A percentile compares a stretch with the other conserved stretches of the same genome.
These are phyloP conservation scores for Penicillium canescens DNA, from an alignment of 495 filamentous ascomycete species.

Conservation along the genomic window DNA sequence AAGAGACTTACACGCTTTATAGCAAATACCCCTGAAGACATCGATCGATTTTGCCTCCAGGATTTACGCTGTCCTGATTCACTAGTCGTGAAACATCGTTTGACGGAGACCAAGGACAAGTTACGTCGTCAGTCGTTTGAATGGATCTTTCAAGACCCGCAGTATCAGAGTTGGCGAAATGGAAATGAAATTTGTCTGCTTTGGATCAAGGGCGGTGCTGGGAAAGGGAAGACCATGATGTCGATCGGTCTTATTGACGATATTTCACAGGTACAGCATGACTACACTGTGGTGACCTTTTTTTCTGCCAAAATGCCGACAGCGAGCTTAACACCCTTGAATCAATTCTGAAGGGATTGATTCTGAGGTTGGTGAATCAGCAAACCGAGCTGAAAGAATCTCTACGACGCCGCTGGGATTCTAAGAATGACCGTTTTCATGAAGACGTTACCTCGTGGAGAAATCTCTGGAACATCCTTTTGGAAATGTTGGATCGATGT, in stretches of 20 bases:
- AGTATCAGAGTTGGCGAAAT: conserved; percentile 34
- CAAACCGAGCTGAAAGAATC: conserved; percentile 15
- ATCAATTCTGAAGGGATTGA: too few species aligned
- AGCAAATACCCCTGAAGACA: too few species aligned
- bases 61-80: conserved; percentile 16
- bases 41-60: conserved; percentile 2
- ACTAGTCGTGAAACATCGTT: conserved; percentile 33
- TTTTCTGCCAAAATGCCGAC: conserved; percentile 47
- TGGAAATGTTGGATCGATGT: conserved; percentile 24
- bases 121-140: conserved; percentile 34
- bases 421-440: conserved; percentile 1
- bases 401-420: conserved; percentile 22
- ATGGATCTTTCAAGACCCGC: conserved; percentile 39
- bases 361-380: not conserved
- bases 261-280: not conserved
- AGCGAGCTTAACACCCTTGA: conserved; percentile 35
- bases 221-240: conserved; percentile 53
- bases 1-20: too few species aligned
- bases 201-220: conserved; percentile 48
- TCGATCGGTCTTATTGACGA: conserved; percentile 35
- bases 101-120: conserved; percentile 39
- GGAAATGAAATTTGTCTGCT: conserved; percentile 31
- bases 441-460: conserved; percentile 26
- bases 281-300: conserved; percentile 22
- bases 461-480: conserved; percentile 30